phyloP scores from a whole-genome alignment of 2,329 filamentous ascomycete genomes.

The Trichoderma sp. region DNA sequence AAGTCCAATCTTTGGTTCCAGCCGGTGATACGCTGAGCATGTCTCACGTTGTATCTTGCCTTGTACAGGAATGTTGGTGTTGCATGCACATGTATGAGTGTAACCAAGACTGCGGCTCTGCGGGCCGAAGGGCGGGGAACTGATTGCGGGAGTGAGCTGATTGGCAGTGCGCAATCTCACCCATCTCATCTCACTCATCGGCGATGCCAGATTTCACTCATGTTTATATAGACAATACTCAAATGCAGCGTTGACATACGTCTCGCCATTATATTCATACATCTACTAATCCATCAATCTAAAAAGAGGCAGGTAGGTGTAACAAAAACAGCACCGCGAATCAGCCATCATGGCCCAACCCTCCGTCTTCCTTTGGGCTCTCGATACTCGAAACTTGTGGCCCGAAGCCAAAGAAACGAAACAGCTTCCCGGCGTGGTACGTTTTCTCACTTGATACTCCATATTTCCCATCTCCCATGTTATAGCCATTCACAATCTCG shows the following conservation, averaged over 20 bases:
- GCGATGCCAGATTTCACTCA: background rate
- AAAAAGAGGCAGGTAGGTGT: background rate
- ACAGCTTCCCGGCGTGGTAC: slow-evolving; percentile 50
- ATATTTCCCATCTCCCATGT: background rate
- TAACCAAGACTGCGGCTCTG: slow-evolving; percentile 13
- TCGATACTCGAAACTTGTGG: slow-evolving; percentile 63
- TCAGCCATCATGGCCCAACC: slow-evolving; percentile 9
- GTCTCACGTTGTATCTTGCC: background rate
- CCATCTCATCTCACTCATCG: slow-evolving; percentile 10
- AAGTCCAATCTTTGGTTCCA: background rate
- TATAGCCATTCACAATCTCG: background rate
- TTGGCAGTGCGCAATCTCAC: background rate
- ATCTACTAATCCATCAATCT: background rate
- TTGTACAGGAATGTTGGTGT: background rate
- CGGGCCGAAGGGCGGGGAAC: slow-evolving; percentile 21
- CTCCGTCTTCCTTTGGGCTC: slow-evolving; percentile 58
- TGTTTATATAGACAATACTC: background rate
- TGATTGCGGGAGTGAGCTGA: background rate
- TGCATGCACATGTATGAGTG: background rate
- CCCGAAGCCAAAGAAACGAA: slow-evolving; percentile 52
- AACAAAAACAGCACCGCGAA: background rate
- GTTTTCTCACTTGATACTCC: slow-evolving; percentile 27
- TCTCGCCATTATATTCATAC: background rate
- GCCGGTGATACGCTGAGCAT: background rate
- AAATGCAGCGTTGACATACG: background rate